A percentile compares a stretch with the other conserved stretches of the same genome.
These are phyloP conservation scores for Flaveria sonorensis DNA, from an alignment of 129 eudicot species.

Conservation along the genomic window DNA sequence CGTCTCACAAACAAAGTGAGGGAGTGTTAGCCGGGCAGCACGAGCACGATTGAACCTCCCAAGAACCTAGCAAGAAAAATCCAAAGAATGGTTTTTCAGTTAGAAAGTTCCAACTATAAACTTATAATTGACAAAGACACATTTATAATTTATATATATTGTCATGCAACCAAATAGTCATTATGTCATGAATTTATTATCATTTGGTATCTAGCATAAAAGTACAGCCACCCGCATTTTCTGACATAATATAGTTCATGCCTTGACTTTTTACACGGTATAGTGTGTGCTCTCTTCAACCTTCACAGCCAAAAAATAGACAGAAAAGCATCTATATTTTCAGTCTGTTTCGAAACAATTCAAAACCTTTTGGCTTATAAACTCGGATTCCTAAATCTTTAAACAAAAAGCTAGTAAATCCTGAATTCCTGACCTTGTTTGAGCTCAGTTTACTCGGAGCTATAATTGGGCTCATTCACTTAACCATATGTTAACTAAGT, in stretches of 20 bases:
- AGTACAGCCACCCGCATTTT: neutral
- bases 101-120: slow-evolving; percentile 16
- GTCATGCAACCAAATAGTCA: slow-evolving; percentile 17
- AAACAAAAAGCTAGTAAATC: too few species aligned
- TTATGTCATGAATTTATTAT: neutral
- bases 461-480: too few species aligned
- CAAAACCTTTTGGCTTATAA: slow-evolving; percentile 2
- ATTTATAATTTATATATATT: neutral
- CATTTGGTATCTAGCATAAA: neutral
- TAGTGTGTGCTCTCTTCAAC: neutral
- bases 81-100: slow-evolving; percentile 4
- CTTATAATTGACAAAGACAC: neutral
- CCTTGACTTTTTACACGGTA: neutral
- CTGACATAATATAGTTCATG: neutral
- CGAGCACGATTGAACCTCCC: slow-evolving; percentile 94
- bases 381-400: neutral
- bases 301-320: neutral
- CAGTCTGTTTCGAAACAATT: neutral
- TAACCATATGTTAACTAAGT: too few species aligned
- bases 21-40: slow-evolving; percentile 83
- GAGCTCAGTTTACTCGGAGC: too few species aligned
- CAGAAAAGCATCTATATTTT: neutral
- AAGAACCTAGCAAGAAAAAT: slow-evolving; percentile 53
- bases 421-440: too few species aligned
- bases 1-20: slow-evolving; percentile 74